Base-by-base conservation (phyloP, 202 grass and related monocot species). In the Hordeum pubiflorum region DNA sequence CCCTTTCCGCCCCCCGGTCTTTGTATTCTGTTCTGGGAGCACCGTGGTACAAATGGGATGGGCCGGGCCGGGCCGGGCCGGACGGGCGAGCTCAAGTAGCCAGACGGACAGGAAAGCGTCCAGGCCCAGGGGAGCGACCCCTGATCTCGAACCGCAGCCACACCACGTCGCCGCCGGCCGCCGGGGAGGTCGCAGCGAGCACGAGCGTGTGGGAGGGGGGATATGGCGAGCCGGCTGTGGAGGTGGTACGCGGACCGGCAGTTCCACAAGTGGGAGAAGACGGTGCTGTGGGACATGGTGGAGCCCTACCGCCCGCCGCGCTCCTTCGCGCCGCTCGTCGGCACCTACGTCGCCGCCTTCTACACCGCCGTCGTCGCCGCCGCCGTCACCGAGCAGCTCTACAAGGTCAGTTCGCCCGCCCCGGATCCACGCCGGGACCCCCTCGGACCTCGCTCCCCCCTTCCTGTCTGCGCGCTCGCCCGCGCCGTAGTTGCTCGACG, bases 221-320 rank as follows among this genome's bases (percentile, higher is more conserved):
- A 13, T 31, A 97, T 97, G 89, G 54, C 94, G 78, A 92, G 87
- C 59, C 72, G 85, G 65, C 72, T 97, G 15, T 97, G 94, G 91
- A 89, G 87, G 86, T 94, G 92, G 94, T 97, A 97, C 88, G 94
- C 91, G 37, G 91, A 97, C 74, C 81, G 89, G 74, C 80, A 87
- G 72, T 97, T 97, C 87, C 63, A 97, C 86, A 83, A 75, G 82
- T 97, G 91, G 89, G 94, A 97, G 81, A 97, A 97, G 86, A 97
- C 94, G 55, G 89, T 97, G 66, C 22, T 97, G 41, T 97, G 94
- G 94, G 94, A 92, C 79, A 94, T 97, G 94, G 79, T 97, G 59
- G 94, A 97, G 79, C 94, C 91, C 0, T 94, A 97, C 71, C 79
- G 91, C 54, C 91, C 86, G 60, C 88, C 88, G 29, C 86, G 81